phyloP scores from a whole-genome alignment of 306 rosid species.

The Herpetospermum pedunculosum region DNA sequence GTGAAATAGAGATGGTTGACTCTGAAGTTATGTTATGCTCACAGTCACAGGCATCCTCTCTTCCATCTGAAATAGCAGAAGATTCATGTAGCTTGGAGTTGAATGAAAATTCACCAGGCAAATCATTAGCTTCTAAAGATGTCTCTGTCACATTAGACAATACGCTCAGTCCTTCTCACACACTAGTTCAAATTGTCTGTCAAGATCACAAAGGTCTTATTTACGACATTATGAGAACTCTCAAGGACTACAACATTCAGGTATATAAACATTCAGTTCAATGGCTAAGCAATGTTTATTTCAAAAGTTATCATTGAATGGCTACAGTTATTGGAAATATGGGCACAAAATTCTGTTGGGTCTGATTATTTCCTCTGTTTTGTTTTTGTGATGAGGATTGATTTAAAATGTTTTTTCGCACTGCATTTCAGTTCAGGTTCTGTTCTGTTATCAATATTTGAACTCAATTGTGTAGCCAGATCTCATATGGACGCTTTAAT shows the following conservation, averaged over 20 bases:
- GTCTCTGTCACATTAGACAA: conserved; percentile 65
- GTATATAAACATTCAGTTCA: conserved; percentile 20
- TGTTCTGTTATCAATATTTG: conserved; percentile 15
- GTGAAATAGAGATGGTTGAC: conserved; percentile 62
- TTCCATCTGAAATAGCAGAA: conserved; percentile 57
- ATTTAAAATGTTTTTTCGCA: not conserved
- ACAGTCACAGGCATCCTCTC: conserved; percentile 47
- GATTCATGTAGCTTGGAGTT: conserved; percentile 33
- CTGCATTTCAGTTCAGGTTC: conserved; percentile 7
- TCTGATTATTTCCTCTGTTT: not conserved
- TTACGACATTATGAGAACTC: conserved; percentile 92
- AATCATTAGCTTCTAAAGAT: conserved; percentile 34
- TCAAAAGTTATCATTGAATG: not conserved
- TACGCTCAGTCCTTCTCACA: conserved; percentile 81
- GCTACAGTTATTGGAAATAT: not conserved
- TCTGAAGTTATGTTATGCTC: conserved; percentile 50
- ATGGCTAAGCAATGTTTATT: not conserved
- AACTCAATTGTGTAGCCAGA: conserved; percentile 37
- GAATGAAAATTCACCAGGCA: conserved; percentile 25
- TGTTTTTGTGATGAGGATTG: not conserved
- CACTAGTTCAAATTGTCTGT: conserved; percentile 81
- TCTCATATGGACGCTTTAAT: conserved; percentile 79
- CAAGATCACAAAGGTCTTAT: conserved; percentile 95
- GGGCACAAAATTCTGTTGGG: not conserved
- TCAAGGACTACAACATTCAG: conserved; percentile 83